Evolutionary conservation across 768 basidiomycete species (phyloP), one percentile per base, ranked within the genome.

Genomic region (Termitomyces sp.): DNA sequence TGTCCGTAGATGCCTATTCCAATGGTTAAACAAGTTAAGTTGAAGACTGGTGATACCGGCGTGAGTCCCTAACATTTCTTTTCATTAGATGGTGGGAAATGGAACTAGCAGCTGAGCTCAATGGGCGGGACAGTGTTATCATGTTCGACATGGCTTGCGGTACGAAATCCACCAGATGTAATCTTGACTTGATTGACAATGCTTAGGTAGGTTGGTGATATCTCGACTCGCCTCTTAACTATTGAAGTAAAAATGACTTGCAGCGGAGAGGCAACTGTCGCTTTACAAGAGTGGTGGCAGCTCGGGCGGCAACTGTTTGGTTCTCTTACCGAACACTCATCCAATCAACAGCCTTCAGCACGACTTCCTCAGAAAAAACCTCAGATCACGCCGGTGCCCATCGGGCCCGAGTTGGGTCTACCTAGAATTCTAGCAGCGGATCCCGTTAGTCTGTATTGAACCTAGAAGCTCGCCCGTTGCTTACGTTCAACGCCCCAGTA

Each of bases 211-310:
- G 73, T 75, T 60, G 44, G 54, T 59, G 22, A 43, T 42, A 47
- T 33, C 28, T 42, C 44, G 22, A 32, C 35, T 33, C 9, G 47
- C 28, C 4, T 16, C 7, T 35, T 14, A 4, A 54, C 9, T 32
- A 26, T 4, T 28, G 32, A 44, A 42, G 30, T 58, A 53, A 51
- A 56, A 6, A n/a, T 45, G 18, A 45, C 46, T 45, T 14, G 18
- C 58, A 90, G 86, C 57, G 87, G 86, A 7, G 87, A 89, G 69
- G 85, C 76, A 0, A 87, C 86, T 5, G 57, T 81, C 12, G 80
- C 81, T 4, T 70, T 85, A 13, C 68, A 77, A 45, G 84, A 87
- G 62, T 90, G 87, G 87, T 82, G 80, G 75, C 72, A 74, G 45
- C 58, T 68, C 4, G 73, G 78, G 56, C 67, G 72, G 51, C 60